Evolutionary conservation across 495 filamentous ascomycete genomes (phyloP), one percentile per base, ranked within the genome.

Genomic region (Penicillium steckii): DNA sequence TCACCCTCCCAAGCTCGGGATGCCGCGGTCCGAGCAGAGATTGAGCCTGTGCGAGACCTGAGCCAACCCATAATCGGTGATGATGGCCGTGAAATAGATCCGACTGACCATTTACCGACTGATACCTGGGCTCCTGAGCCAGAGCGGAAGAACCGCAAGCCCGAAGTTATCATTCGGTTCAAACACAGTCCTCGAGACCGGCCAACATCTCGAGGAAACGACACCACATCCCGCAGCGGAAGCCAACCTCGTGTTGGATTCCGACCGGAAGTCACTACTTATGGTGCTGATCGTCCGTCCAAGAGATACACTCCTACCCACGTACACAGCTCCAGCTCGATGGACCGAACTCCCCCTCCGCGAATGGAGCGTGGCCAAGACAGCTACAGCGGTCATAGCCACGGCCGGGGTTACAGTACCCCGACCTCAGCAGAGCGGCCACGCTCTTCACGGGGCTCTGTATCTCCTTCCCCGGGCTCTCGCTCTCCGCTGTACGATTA

Each of bases 81-180:
- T 49, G 85, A 94, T 67, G 95, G 94, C 12, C 80, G 89, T 25
- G 86, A 92, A 50, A 84, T 97, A 50, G 94, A 97, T 64, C 93
- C 90, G 1, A 92, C 88, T 2, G 94, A 98, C 67, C 90, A 97
- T 63, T 82, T 98, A 1, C 94, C 93, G 0, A 82, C 89, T 40
- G 87, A 92, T 30, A 89, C 85, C 3, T 97, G 91, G 88, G 94
- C 94, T 0, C 94, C 94, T 1, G 91, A 97, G 64, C 93, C 93
- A 1, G 93, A 97, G 59, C 76, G 78, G 21, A 94, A 90, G 67
- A 80, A 76, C 30, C 77, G 82, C 43, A 81, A 81, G 22, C 73
- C 82, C 7, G 78, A 81, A 35, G 73, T 81, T 2, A 74, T 79
- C 13, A 69, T 81, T 30, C 75, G 78, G 8, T 81, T 80, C 62